Evolutionary conservation across 2,329 filamentous ascomycete species (phyloP), one percentile per base, ranked within the genome.

Genomic region (Verticillium alfalfae): DNA sequence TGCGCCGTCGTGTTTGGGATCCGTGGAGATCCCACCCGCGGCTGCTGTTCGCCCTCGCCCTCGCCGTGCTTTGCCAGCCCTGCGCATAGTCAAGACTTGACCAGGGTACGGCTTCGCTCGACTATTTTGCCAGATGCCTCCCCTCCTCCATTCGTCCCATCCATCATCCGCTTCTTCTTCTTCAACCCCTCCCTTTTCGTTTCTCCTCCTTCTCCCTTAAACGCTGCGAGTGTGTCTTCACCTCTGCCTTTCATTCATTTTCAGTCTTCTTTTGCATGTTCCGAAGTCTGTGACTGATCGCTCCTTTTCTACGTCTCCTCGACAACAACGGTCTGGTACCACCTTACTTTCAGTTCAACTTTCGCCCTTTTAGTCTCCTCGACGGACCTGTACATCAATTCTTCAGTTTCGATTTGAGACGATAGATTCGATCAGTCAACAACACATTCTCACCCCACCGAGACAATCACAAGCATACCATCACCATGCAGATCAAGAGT

Each of bases 401-500:
- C 65, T 63, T 60, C 56, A 41, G 58, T 61, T 60, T 57, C 57
- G 62, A 59, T 62, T 57, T 16, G 31, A 34, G 45, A 59, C 36
- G 58, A 59, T 34, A 52, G 15, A 54, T 18, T 34, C 38, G 34
- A 49, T 52, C 45, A 10, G 45, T 52, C 45, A 52, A 52, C 45
- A 52, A 22, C 26, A 31, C 26, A 52, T 18, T 52, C 45, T 13
- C 45, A 18, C 18, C 45, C 13, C 22, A 18, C 22, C 4, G 8
- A 52, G 13, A 37, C 18, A n/a, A 52, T 7, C 9, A 52, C 41
- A 8, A 22, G 15, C 45, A 52, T 16, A 41, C 18, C 62, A 62
- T 65, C 76, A 82, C 68, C 57, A 86, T 85, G 83, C 78, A 83
- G 70, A 70, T 84, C 70, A 83, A 84, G 71, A 75, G 75, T 63